A percentile compares a stretch with the other conserved stretches of the same genome.
Evolutionary conservation across 306 rosid genomes (phyloP).

Genomic region (Prunus persica): DNA sequence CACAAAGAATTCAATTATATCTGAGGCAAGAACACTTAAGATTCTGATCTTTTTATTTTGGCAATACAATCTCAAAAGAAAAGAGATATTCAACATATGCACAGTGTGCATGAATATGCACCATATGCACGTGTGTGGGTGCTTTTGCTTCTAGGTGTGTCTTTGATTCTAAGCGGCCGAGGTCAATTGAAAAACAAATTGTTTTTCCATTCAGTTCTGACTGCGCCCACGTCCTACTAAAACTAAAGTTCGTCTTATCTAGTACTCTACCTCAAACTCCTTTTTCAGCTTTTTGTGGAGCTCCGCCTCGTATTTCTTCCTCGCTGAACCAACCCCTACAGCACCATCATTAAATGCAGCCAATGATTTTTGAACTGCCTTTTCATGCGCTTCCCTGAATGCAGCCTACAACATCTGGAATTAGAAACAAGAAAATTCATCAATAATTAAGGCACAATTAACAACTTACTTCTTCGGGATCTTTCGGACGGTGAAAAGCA

Average conservation of each 20-base stretch:
- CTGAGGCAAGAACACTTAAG: not conserved
- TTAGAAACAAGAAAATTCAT: slow-evolving; percentile 17
- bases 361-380: slow-evolving; percentile 73
- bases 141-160: not conserved
- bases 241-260: not conserved
- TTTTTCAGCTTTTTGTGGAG: slow-evolving; percentile 70
- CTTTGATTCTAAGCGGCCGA: not conserved
- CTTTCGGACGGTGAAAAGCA: slow-evolving; percentile 67
- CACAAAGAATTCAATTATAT: not conserved
- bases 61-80: not conserved
- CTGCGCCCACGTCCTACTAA: not conserved
- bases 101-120: not conserved
- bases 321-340: slow-evolving; percentile 78
- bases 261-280: slow-evolving; percentile 70
- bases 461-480: slow-evolving; percentile 87
- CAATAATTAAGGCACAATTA: slow-evolving; percentile 16
- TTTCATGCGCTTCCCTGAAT: slow-evolving; percentile 87
- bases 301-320: slow-evolving; percentile 75
- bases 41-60: not conserved
- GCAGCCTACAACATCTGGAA: slow-evolving; percentile 51
- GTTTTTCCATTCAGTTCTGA: not conserved
- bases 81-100: not conserved
- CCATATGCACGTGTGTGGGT: not conserved
- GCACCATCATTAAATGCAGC: slow-evolving; percentile 72
- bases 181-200: not conserved